These are phyloP conservation scores for Verticillium klebahnii DNA, from an alignment of 2,329 filamentous ascomycete genomes.

Conservation along the genomic window DNA sequence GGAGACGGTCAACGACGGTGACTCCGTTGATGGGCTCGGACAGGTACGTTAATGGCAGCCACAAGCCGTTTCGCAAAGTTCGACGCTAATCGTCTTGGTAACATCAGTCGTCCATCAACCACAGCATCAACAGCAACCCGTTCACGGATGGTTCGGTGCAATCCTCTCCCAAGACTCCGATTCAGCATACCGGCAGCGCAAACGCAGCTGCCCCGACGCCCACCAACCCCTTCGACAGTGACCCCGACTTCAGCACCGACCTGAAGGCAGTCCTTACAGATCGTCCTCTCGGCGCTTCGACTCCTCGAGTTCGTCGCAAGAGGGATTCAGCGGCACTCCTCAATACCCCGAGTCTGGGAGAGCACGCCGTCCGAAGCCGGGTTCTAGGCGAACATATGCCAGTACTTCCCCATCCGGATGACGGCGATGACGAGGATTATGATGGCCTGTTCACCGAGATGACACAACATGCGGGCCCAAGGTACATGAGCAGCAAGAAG, in stretches of 20 bases:
- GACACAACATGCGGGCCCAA: neutral
- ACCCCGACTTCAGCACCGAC: slow-evolving; percentile 30
- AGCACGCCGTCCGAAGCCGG: neutral
- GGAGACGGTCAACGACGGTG: no score
- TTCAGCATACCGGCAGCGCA: neutral
- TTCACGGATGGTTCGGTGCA: neutral
- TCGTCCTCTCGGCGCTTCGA: slow-evolving; percentile 31
- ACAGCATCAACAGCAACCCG: neutral
- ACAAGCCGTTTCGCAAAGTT: neutral
- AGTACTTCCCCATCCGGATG: neutral
- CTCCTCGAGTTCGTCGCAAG: slow-evolving; percentile 21
- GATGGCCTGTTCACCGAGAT: neutral
- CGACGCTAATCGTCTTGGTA: neutral
- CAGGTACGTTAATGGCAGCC: neutral
- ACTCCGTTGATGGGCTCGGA: neutral
- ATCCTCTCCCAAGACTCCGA: neutral
- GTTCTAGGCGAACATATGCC: neutral
- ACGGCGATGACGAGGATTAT: neutral
- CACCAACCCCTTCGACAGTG: slow-evolving; percentile 26
- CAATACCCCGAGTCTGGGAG: neutral
- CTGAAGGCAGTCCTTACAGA: slow-evolving; percentile 32
- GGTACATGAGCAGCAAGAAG: slow-evolving; percentile 27
- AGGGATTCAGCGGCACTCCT: neutral
- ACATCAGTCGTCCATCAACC: neutral
- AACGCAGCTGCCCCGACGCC: neutral